A percentile compares a stretch with the other conserved stretches of the same genome.
These are phyloP conservation scores for Ceratobasidium papillatum DNA, from an alignment of 1,284 basidiomycete genomes.

Conservation along the genomic window DNA sequence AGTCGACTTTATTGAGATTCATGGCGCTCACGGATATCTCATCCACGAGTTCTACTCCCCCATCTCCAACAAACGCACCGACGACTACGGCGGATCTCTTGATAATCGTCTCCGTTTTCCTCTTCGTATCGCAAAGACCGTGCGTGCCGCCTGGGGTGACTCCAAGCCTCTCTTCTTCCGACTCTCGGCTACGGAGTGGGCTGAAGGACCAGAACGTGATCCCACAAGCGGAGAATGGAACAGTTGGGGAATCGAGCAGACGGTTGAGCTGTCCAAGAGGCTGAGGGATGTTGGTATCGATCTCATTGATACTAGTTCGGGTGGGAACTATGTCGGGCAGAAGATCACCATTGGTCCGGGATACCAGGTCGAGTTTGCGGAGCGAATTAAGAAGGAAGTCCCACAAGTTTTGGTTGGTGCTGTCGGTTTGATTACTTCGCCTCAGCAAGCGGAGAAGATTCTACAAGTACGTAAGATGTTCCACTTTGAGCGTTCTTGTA, in stretches of 20 bases:
- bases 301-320: constrained; percentile 73
- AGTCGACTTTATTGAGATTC: constrained; percentile 86
- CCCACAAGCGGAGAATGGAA: constrained; percentile 61
- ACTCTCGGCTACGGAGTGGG: constrained; percentile 80
- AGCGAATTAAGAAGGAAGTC: constrained; percentile 69
- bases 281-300: constrained; percentile 72
- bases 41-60: constrained; percentile 73
- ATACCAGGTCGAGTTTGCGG: constrained; percentile 67
- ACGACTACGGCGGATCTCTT: constrained; percentile 75
- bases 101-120: constrained; percentile 77
- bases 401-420: constrained; percentile 66
- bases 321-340: constrained; percentile 66
- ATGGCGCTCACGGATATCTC: constrained; percentile 76
- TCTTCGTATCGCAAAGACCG: constrained; percentile 63
- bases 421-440: constrained; percentile 78
- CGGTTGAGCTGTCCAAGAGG: constrained; percentile 64
- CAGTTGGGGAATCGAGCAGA: constrained; percentile 83
- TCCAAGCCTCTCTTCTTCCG: constrained; percentile 77
- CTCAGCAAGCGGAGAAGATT: constrained; percentile 71
- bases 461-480: constrained; percentile 58
- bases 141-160: constrained; percentile 66
- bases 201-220: constrained; percentile 70
- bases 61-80: constrained; percentile 72
- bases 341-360: constrained; percentile 31
- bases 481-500: constrained; percentile 49